Conservation (phyloP, 768 basidiomycete genomes). For the Termitomyces sp. region DNA sequence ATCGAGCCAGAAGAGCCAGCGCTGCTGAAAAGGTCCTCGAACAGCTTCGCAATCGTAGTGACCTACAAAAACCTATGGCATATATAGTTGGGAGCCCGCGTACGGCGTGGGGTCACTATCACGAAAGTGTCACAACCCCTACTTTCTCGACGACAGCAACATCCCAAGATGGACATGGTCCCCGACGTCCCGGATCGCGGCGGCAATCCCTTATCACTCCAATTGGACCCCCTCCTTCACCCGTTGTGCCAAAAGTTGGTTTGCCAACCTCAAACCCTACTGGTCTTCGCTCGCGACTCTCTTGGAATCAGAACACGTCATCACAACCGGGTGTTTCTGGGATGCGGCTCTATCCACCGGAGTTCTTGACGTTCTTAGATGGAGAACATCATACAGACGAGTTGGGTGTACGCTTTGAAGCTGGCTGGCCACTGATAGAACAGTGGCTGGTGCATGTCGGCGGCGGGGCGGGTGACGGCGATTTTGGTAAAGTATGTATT, state of each 20-base stretch:
- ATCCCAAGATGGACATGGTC: constrained; percentile 16
- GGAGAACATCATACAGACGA: constrained; percentile 94
- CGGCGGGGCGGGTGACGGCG: constrained; percentile 57
- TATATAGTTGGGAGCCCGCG: constrained; percentile 33
- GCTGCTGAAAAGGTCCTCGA: constrained; percentile 71
- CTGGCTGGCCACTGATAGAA: constrained; percentile 80
- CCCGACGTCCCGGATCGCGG: constrained; percentile 32
- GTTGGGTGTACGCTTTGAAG: constrained; percentile 77
- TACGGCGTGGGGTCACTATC: constrained; percentile 46
- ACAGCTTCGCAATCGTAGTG: constrained; percentile 52
- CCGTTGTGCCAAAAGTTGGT: constrained; percentile 49
- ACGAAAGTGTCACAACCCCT: constrained; percentile 21
- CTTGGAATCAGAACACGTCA: constrained; percentile 20
- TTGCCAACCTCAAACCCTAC: constrained; percentile 11
- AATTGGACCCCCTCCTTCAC: constrained; percentile 48
- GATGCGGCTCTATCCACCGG: constrained; percentile 47
- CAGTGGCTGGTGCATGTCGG: constrained; percentile 66
- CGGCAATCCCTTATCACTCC: constrained; percentile 40
- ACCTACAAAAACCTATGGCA: constrained; percentile 45
- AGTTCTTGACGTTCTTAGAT: constrained; percentile 64
- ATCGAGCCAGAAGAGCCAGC: constrained; percentile 52
- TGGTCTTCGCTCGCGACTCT: constrained; percentile 13
- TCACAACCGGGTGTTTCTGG: constrained; percentile 18
- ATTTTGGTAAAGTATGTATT: constrained; percentile 74
- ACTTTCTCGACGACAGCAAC: constrained; percentile 14